A percentile compares a stretch with the other conserved stretches of the same genome.
phyloP scores from a whole-genome alignment of 805 yeast genomes.

The Ogataea allantospora region DNA sequence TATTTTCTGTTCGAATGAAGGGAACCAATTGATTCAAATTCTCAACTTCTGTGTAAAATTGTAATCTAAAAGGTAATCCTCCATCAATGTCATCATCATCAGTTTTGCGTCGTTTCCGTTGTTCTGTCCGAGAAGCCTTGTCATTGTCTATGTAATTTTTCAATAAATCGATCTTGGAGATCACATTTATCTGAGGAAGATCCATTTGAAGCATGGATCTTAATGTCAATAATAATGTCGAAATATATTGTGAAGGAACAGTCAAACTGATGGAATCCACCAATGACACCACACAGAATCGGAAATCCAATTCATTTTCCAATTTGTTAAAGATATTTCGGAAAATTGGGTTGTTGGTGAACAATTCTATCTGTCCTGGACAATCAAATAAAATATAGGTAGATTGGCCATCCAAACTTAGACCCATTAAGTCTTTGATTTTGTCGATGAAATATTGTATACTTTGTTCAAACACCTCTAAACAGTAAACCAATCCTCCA shows the following conservation, averaged over 20 bases:
- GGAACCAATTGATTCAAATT: conserved; percentile 72
- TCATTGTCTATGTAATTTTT: conserved; percentile 45
- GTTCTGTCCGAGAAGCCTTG: conserved; percentile 20
- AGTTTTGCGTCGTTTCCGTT: conserved; percentile 16
- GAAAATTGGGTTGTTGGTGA: conserved; percentile 83
- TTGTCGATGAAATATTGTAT: conserved; percentile 58
- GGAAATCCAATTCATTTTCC: conserved; percentile 60
- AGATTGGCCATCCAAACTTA: conserved; percentile 39
- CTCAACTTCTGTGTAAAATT: conserved; percentile 90
- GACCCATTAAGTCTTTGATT: conserved; percentile 51
- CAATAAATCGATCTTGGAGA: conserved; percentile 85
- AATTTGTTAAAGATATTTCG: conserved; percentile 63
- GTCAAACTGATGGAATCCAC: conserved; percentile 82
- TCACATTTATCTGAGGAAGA: conserved; percentile 88
- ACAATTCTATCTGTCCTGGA: conserved; percentile 95
- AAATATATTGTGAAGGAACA: conserved; percentile 85
- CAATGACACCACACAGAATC: conserved; percentile 82
- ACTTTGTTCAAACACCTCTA: conserved; percentile 62
- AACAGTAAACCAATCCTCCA: conserved; percentile 88
- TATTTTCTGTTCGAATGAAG: conserved; percentile 66
- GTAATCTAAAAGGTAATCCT: conserved; percentile 73
- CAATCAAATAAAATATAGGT: conserved; percentile 81
- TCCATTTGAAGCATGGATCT: conserved; percentile 92
- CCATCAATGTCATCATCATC: conserved; percentile 40
- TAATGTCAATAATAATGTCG: conserved; percentile 73